Evolutionary conservation across 345 rosid genomes (phyloP).

Genomic region (Corymbia maculata): DNA sequence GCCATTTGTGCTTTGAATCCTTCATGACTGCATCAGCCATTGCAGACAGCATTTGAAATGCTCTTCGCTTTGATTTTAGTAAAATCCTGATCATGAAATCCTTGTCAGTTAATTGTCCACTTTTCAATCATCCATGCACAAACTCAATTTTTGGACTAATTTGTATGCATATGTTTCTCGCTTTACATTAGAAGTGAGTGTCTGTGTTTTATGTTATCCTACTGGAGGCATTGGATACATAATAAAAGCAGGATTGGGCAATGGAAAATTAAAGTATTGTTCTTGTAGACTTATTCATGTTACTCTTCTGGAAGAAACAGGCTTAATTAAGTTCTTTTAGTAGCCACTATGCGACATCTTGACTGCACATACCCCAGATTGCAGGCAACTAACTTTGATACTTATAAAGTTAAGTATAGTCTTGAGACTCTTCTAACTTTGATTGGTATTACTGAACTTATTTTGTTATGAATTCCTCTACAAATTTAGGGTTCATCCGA

Average conservation of each 20-base stretch:
- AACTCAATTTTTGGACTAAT: background rate
- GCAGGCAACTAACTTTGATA: slow-evolving; percentile 58
- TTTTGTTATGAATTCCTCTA: too few species aligned
- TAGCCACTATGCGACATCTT: too few species aligned
- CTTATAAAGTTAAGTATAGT: slow-evolving; percentile 40
- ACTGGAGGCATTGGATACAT: too few species aligned
- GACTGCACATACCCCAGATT: slow-evolving; percentile 35
- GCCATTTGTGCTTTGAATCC: slow-evolving; percentile 85
- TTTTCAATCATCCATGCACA: background rate
- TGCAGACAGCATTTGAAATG: slow-evolving; percentile 70
- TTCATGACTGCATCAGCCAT: slow-evolving; percentile 81
- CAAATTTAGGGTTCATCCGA: background rate
- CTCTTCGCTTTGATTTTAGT: slow-evolving; percentile 71
- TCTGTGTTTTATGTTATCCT: too few species aligned
- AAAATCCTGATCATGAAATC: slow-evolving; percentile 79
- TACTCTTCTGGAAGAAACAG: too few species aligned
- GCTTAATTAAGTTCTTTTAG: too few species aligned
- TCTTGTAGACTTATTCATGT: too few species aligned
- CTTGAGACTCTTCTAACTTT: slow-evolving; percentile 7
- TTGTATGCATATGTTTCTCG: background rate
- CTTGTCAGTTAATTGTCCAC: slow-evolving; percentile 11
- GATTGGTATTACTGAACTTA: too few species aligned
- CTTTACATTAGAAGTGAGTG: too few species aligned
- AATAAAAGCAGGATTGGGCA: background rate
- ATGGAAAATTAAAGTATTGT: background rate